Conservation (phyloP, 768 basidiomycete species). For the Mycena galopus region DNA sequence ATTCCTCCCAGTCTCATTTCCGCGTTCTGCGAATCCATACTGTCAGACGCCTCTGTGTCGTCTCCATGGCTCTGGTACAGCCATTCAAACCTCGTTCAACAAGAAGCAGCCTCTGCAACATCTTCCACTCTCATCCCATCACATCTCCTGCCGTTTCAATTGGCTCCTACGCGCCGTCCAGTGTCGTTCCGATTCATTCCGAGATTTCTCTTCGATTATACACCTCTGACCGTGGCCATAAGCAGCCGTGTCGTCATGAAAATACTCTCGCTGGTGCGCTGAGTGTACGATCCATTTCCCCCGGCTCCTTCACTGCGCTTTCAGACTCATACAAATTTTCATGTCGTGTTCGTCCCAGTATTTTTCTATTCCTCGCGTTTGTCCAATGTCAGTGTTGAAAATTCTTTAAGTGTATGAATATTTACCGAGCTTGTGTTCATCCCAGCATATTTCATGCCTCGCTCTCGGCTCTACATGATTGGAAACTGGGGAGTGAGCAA, state of each 20-base stretch:
- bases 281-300: neutral
- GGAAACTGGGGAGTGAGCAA: neutral
- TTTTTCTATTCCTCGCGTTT: no score
- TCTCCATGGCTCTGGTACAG: no score
- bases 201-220: neutral
- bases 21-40: no score
- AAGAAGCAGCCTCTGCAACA: neutral
- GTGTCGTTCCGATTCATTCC: neutral
- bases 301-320: neutral
- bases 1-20: no score
- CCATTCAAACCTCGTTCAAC: constrained; percentile 2
- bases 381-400: no score
- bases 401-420: neutral
- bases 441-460: neutral
- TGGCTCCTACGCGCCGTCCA: neutral
- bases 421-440: neutral
- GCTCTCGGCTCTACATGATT: neutral
- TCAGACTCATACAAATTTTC: no score
- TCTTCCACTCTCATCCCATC: constrained; percentile 3
- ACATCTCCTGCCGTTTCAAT: neutral
- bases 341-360: no score
- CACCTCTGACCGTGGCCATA: neutral
- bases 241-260: neutral
- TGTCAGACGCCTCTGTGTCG: no score
- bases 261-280: neutral